Base-by-base conservation (phyloP, 352 stramenopile genomes). In the Elongisporangium prolatum region DNA sequence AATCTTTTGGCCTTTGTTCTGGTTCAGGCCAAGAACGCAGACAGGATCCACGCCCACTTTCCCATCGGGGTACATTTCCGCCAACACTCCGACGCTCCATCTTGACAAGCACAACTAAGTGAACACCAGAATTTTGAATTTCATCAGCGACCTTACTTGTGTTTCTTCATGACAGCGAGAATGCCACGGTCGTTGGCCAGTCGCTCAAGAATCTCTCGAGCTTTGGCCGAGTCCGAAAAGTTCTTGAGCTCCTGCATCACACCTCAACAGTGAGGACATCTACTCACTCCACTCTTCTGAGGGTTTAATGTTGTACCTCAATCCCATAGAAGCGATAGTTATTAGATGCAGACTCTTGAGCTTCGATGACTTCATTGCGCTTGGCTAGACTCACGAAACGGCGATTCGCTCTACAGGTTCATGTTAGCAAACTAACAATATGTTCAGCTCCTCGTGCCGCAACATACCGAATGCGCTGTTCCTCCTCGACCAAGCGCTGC, bases 1-100 rank as follows among this genome's bases (percentile, higher is more conserved):
- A 49, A 98, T 98, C 61, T 96, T 93, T 67, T 98, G 85, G 0
- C 95, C 94, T 55, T 97, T 95, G 77, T 98, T 98, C 56, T 97
- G 71, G 67, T 98, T 98, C 48, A 98, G 67, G 4, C 94, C 95
- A n/a, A 98, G 81, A 6, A 95, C 83, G 18, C 84, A 95, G 2
- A 97, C 88, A 0, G 84, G 83, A 56, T 92, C 82, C 21, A 96
- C 79, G 20, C 89, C 84, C 17, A 98, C 91, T 68, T 97, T 95
- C 9, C 90, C 90, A 60, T 97, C 89, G 0, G 91, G 90, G 21
- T 88, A 86, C 81, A 98, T 93, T 64, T 97, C 90, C 2, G 78
- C 86, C 8, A 98, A 74, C 0, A 68, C 70, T 0, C 89, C 87
- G 5, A 98, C 91, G 16, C 63, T 92, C 90, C 89, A 97, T 55